A percentile compares a stretch with the other conserved stretches of the same genome.
Evolutionary conservation across 306 rosid species (phyloP).

Genomic region (Gastrolobium bilobum): DNA sequence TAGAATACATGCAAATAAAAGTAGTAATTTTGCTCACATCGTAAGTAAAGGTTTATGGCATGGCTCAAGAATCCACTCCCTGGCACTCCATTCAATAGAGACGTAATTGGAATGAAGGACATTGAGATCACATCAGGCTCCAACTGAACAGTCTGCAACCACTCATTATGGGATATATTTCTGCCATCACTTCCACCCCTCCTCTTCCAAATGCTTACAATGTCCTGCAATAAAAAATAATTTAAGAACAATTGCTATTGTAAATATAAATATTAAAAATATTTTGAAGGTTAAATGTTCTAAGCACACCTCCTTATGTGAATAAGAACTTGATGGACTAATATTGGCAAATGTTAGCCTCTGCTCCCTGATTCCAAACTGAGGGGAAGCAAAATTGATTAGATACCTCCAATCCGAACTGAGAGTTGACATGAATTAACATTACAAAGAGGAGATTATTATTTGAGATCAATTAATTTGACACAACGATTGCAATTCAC

Average conservation of each 20-base stretch:
- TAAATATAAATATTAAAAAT: conserved; percentile 29
- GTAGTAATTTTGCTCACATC: conserved; percentile 76
- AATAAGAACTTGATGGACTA: conserved; percentile 82
- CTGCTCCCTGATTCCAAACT: conserved; percentile 88
- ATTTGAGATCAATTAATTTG: conserved; percentile 7
- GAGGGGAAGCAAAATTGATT: conserved; percentile 52
- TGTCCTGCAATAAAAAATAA: conserved; percentile 69
- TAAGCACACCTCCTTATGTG: conserved; percentile 84
- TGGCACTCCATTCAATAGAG: conserved; percentile 91
- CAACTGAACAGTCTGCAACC: conserved; percentile 88
- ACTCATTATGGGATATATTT: conserved; percentile 73
- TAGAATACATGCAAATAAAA: conserved; percentile 31
- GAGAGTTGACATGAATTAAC: conserved; percentile 22
- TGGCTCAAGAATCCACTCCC: conserved; percentile 99
- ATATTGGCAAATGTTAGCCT: conserved; percentile 77
- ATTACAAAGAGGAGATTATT: conserved; percentile 3
- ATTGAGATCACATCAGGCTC: conserved; percentile 96
- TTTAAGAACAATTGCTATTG: conserved; percentile 37
- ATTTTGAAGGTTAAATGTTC: conserved; percentile 41
- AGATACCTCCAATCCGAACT: conserved; percentile 31
- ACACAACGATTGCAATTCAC: conserved; percentile 22
- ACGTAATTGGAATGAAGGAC: conserved; percentile 94
- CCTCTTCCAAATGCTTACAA: conserved; percentile 76
- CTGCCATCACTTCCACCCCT: conserved; percentile 84
- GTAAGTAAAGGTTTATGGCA: conserved; percentile 94